These are phyloP conservation scores for Periconia sp. DNA, from an alignment of 2,329 filamentous ascomycete species.

Conservation along the genomic window DNA sequence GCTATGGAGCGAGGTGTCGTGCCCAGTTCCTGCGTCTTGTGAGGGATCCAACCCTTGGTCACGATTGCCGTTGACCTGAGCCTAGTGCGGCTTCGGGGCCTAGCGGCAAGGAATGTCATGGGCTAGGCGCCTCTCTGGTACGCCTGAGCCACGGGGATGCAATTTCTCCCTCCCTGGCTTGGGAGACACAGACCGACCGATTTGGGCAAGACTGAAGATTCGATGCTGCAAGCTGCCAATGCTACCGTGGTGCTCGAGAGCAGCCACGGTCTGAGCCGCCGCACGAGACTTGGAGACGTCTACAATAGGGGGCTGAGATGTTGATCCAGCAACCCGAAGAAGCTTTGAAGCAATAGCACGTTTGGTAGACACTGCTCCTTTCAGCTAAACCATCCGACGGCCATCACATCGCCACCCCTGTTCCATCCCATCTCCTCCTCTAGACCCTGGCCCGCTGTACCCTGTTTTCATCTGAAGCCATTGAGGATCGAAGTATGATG, in stretches of 20 bases:
- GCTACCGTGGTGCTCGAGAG: slow-evolving; percentile 48
- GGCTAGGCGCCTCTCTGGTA: slow-evolving; percentile 36
- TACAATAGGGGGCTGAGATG: slow-evolving; percentile 49
- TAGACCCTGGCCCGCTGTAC: not conserved
- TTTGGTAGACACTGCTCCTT: slow-evolving; percentile 42
- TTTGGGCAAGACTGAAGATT: slow-evolving; percentile 47
- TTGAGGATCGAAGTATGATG: slow-evolving; percentile 25
- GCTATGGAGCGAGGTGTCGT: slow-evolving; percentile 38
- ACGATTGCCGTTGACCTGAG: slow-evolving; percentile 19
- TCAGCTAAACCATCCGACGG: slow-evolving; percentile 43
- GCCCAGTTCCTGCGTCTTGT: slow-evolving; percentile 45
- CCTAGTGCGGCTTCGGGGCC: slow-evolving; percentile 23
- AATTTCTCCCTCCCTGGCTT: slow-evolving; percentile 42
- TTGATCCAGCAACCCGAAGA: slow-evolving; percentile 40
- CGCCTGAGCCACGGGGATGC: slow-evolving; percentile 38
- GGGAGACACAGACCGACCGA: slow-evolving; percentile 45
- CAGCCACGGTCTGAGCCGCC: slow-evolving; percentile 47
- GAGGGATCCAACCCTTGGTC: slow-evolving; percentile 30
- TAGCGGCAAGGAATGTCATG: slow-evolving; percentile 44
- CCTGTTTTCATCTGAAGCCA: slow-evolving; percentile 25
- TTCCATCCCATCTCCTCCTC: slow-evolving; percentile 29
- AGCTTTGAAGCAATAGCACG: slow-evolving; percentile 35
- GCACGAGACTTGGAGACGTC: slow-evolving; percentile 40
- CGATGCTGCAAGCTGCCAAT: slow-evolving; percentile 52
- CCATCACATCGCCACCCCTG: slow-evolving; percentile 24